These are phyloP conservation scores for Metschnikowia hibisci DNA, from an alignment of 805 yeast genomes.

Conservation along the genomic window DNA sequence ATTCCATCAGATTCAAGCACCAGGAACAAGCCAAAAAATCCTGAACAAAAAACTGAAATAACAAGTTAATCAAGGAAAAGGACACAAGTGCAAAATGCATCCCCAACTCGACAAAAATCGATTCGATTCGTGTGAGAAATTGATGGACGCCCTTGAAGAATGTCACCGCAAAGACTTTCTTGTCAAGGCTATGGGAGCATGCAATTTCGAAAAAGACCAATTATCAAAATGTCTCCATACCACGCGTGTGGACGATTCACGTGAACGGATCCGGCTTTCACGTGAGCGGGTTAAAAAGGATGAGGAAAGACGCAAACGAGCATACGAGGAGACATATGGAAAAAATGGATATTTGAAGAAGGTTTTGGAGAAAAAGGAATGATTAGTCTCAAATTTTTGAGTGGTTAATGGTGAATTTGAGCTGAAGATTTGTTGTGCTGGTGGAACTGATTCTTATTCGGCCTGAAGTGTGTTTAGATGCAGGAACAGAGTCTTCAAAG, in stretches of 20 bases:
- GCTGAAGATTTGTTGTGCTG: no score
- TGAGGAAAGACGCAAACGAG: conserved; percentile 54
- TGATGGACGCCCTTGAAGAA: conserved; percentile 83
- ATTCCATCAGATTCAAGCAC: no score
- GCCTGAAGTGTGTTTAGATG: no score
- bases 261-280: conserved; percentile 49
- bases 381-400: no score
- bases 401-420: no score
- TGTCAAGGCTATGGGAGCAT: conserved; percentile 71
- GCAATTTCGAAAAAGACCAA: conserved; percentile 81
- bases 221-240: conserved; percentile 75
- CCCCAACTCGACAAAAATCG: conserved; percentile 43
- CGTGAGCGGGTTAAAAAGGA: conserved; percentile 53
- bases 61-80: no score
- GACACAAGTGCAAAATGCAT: conserved; percentile 27
- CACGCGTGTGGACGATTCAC: conserved; percentile 63
- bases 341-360: conserved; percentile 66
- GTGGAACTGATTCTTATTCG: no score
- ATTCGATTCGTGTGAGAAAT: conserved; percentile 61
- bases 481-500: no score
- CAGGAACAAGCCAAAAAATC: no score
- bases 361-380: conserved; percentile 45
- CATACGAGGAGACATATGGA: conserved; percentile 78
- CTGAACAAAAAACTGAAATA: no score
- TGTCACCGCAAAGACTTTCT: conserved; percentile 74